These are phyloP conservation scores for Oryza glumipatula DNA, from an alignment of 176 grass and related monocot genomes.

Conservation along the genomic window DNA sequence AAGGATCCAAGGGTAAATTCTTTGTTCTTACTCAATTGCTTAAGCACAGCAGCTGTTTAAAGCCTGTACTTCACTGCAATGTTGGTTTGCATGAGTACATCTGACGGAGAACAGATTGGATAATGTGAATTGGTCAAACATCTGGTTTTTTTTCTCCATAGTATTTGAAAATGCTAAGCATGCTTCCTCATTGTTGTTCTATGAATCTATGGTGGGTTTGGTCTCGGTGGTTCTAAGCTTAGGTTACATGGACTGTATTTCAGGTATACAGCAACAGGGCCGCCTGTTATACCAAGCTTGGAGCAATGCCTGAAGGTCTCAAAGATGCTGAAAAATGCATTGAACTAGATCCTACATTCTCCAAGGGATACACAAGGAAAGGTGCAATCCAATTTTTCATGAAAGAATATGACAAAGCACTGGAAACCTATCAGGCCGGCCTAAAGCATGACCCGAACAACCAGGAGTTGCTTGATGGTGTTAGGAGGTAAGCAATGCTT, in stretches of 20 bases:
- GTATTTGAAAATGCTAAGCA: neutral
- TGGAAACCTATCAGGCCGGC: slow-evolving; percentile 96
- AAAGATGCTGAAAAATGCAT: slow-evolving; percentile 99
- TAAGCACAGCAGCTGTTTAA: neutral
- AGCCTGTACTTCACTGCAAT: neutral
- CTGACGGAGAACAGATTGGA: neutral
- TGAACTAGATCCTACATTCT: slow-evolving; percentile 88
- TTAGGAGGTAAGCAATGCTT: slow-evolving; percentile 31
- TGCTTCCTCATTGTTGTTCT: neutral
- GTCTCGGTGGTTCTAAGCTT: slow-evolving; percentile 11
- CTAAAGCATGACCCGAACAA: slow-evolving; percentile 93
- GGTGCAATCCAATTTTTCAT: slow-evolving; percentile 98
- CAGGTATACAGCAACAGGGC: slow-evolving; percentile 99
- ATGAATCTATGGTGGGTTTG: neutral
- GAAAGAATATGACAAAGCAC: slow-evolving; percentile 97
- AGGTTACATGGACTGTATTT: neutral
- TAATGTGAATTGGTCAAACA: neutral
- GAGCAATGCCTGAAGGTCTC: slow-evolving; percentile 95
- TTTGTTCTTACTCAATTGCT: neutral
- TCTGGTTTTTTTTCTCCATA: neutral
- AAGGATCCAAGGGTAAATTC: slow-evolving; percentile 63
- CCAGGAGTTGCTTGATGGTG: slow-evolving; percentile 76
- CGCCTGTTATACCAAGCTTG: slow-evolving; percentile 92
- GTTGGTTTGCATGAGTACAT: neutral
- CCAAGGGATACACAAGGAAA: slow-evolving; percentile 95